Evolutionary conservation across 805 yeast species (phyloP).

Genomic region (Jamesozyma jinghongensis): DNA sequence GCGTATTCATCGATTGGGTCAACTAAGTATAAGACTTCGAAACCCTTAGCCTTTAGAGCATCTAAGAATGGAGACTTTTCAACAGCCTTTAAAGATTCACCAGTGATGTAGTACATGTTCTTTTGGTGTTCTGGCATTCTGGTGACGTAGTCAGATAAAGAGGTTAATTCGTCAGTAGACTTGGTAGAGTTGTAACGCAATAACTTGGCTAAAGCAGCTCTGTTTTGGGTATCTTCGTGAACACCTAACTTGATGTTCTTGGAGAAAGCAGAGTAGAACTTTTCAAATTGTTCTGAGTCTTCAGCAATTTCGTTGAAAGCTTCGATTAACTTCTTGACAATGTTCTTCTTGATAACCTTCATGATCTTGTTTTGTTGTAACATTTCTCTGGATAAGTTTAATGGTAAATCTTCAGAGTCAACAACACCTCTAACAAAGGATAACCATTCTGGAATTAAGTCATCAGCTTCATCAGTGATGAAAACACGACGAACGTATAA

Average conservation of each 20-base stretch:
- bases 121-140: conserved; percentile 99
- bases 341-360: conserved; percentile 98
- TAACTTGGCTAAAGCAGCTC: conserved; percentile 88
- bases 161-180: conserved; percentile 87
- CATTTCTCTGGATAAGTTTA: conserved; percentile 99
- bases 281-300: conserved; percentile 96
- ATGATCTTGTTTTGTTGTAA: conserved; percentile 99
- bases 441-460: conserved; percentile 98
- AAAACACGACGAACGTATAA: conserved; percentile 98
- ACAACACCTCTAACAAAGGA: conserved; percentile 98
- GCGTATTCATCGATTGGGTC: conserved; percentile 99
- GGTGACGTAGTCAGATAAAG: conserved; percentile 93
- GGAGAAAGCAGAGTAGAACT: conserved; percentile 95
- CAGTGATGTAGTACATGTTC: conserved; percentile 98
- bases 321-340: conserved; percentile 96
- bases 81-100: conserved; percentile 95
- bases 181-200: conserved; percentile 96
- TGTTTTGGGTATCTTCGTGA: conserved; percentile 98
- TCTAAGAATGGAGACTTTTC: conserved; percentile 99
- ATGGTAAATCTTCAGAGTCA: conserved; percentile 98
- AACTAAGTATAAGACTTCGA: conserved; percentile 94
- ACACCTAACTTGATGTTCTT: conserved; percentile 98
- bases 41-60: conserved; percentile 95
- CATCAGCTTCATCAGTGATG: conserved; percentile 99
- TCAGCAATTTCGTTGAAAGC: conserved; percentile 99